These are phyloP conservation scores for Talinum fruticosum DNA, from an alignment of 148 eudicot species.

Conservation along the genomic window DNA sequence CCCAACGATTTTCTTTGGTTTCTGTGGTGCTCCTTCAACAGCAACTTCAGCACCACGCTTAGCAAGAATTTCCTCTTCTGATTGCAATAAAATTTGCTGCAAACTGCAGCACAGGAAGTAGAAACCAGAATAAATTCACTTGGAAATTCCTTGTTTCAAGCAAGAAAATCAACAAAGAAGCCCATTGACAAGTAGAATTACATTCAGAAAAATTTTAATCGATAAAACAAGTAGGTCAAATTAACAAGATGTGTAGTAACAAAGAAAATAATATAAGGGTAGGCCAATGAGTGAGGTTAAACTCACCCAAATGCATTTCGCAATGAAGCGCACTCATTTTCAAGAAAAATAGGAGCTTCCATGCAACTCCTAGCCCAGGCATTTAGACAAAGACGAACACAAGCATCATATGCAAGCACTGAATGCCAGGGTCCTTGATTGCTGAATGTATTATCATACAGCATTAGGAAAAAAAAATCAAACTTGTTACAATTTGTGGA, in stretches of 20 bases:
- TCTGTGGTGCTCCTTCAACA: slow-evolving; percentile 56
- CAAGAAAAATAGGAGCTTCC: slow-evolving; percentile 90
- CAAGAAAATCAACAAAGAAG: background rate
- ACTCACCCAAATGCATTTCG: slow-evolving; percentile 83
- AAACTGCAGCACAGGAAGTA: slow-evolving; percentile 38
- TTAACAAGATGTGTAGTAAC: background rate
- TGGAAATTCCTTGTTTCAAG: background rate
- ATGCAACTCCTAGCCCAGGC: slow-evolving; percentile 94
- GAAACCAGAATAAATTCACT: background rate
- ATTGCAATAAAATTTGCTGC: slow-evolving; percentile 70
- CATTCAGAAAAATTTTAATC: background rate
- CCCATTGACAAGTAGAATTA: background rate
- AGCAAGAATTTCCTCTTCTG: slow-evolving; percentile 74
- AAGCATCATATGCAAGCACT: slow-evolving; percentile 91
- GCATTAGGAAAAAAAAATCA: background rate
- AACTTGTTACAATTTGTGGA: background rate
- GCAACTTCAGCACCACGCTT: slow-evolving; percentile 57
- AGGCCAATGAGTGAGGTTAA: background rate
- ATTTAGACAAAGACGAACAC: slow-evolving; percentile 92
- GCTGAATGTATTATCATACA: slow-evolving; percentile 41
- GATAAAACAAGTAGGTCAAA: background rate
- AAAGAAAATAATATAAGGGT: background rate
- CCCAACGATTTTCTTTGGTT: slow-evolving; percentile 84
- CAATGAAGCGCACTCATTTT: slow-evolving; percentile 80
- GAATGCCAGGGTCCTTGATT: slow-evolving; percentile 88